Conservation (phyloP, 1,284 basidiomycete genomes). For the Austroboletus niveus region DNA sequence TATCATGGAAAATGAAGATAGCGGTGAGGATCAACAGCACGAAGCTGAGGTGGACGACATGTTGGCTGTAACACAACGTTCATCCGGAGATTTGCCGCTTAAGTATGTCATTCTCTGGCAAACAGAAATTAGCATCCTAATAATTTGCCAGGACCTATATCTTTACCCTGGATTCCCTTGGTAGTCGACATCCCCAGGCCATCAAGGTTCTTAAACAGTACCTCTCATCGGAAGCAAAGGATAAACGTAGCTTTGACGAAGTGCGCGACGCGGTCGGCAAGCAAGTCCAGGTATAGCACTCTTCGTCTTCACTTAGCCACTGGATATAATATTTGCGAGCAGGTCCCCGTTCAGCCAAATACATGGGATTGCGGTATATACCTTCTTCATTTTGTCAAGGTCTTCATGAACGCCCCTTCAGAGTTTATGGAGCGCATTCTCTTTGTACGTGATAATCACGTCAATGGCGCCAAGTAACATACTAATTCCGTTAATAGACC, state of each 20-base stretch:
- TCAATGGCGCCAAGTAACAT: neutral
- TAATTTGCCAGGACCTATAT: conserved; percentile 61
- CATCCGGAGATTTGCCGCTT: conserved; percentile 8
- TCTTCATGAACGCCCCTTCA: conserved; percentile 61
- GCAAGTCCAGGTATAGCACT: conserved; percentile 44
- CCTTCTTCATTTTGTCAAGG: conserved; percentile 75
- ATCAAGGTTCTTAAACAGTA: conserved; percentile 64
- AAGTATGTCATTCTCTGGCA: conserved; percentile 18
- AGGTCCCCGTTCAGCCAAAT: conserved; percentile 83
- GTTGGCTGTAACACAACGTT: conserved; percentile 21
- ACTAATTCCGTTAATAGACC: conserved; percentile 23
- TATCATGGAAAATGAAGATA: conserved; percentile 25
- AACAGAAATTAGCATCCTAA: neutral
- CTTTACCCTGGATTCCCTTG: conserved; percentile 87
- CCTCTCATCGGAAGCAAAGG: conserved; percentile 74
- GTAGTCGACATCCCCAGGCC: conserved; percentile 64
- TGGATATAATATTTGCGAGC: conserved; percentile 1
- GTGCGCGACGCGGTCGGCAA: conserved; percentile 45
- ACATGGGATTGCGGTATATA: conserved; percentile 86
- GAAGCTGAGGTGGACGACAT: conserved; percentile 34
- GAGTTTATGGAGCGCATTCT: conserved; percentile 47
- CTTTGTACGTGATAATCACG: conserved; percentile 28
- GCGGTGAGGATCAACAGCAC: conserved; percentile 30
- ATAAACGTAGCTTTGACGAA: conserved; percentile 60
- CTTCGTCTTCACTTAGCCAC: neutral